Conservation (phyloP, 2,329 filamentous ascomycete genomes). For the Claviceps sp. region DNA sequence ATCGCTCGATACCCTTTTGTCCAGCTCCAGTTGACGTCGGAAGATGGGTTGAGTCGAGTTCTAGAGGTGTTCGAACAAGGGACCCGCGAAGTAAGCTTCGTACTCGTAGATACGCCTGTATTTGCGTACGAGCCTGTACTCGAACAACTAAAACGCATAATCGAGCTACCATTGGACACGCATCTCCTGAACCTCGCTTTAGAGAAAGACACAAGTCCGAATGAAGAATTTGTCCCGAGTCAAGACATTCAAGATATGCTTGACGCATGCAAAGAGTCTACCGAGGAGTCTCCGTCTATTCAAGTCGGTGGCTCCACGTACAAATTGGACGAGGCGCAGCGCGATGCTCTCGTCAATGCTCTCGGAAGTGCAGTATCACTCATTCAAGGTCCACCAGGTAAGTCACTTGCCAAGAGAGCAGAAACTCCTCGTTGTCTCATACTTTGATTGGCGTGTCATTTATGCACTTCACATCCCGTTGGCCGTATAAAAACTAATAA, state of each 20-base stretch:
- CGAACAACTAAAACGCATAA: slow-evolving; percentile 40
- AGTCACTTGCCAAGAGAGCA: background rate
- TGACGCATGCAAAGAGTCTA: background rate
- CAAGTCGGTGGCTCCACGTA: background rate
- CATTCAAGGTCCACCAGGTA: background rate
- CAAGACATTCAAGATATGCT: background rate
- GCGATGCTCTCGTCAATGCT: background rate
- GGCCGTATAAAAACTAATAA: background rate
- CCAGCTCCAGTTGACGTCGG: slow-evolving; percentile 36
- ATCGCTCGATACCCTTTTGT: slow-evolving; percentile 32
- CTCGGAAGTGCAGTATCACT: background rate
- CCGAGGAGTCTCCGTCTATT: background rate
- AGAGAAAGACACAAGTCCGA: background rate
- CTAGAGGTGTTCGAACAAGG: slow-evolving; percentile 25
- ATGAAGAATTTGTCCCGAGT: background rate
- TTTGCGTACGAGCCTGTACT: slow-evolving; percentile 60
- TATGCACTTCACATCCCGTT: background rate
- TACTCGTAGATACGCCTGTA: slow-evolving; percentile 49
- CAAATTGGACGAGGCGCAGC: background rate
- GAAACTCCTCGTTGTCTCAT: background rate
- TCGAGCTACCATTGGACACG: slow-evolving; percentile 40
- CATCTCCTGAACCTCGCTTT: slow-evolving; percentile 28
- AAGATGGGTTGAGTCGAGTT: slow-evolving; percentile 28
- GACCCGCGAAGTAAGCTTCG: slow-evolving; percentile 26
- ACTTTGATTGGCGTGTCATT: background rate